Evolutionary conservation across 768 basidiomycete genomes (phyloP).

Genomic region (Leccinum subgranulosum): DNA sequence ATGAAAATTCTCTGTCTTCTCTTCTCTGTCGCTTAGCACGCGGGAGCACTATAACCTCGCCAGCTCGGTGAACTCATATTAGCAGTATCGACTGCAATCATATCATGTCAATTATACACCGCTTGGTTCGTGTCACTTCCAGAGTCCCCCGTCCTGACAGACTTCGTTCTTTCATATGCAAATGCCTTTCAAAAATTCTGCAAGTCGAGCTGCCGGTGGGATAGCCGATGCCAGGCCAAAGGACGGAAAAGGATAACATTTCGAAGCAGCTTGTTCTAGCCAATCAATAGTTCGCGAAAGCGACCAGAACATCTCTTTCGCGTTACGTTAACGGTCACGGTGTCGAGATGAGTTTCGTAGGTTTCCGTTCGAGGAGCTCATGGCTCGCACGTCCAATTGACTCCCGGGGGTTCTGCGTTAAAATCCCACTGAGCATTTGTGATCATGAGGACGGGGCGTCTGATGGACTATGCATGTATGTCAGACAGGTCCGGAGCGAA

Average conservation of each 20-base stretch:
- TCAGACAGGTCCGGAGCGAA: background rate
- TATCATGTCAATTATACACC: constrained; percentile 26
- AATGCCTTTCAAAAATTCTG: constrained; percentile 35
- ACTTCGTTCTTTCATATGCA: constrained; percentile 39
- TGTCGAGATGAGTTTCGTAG: background rate
- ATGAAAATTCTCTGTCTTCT: constrained; percentile 2
- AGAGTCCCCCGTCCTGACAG: constrained; percentile 39
- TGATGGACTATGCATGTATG: background rate
- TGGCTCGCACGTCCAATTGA: no score
- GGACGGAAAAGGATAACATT: background rate
- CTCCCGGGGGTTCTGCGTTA: background rate
- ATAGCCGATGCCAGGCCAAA: constrained; percentile 20
- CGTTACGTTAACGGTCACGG: background rate
- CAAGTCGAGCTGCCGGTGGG: constrained; percentile 31
- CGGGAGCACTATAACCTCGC: background rate
- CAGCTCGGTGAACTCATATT: background rate
- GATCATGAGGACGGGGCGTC: background rate
- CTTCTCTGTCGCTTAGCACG: constrained; percentile 11
- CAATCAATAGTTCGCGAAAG: background rate
- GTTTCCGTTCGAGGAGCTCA: background rate
- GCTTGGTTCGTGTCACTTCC: constrained; percentile 42
- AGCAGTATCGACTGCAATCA: background rate
- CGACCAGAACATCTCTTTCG: background rate
- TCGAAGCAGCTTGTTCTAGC: background rate
- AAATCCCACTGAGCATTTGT: background rate